Evolutionary conservation across 768 basidiomycete species (phyloP), one percentile per base, ranked within the genome.

Genomic region (Mycena olivaceomarginata): DNA sequence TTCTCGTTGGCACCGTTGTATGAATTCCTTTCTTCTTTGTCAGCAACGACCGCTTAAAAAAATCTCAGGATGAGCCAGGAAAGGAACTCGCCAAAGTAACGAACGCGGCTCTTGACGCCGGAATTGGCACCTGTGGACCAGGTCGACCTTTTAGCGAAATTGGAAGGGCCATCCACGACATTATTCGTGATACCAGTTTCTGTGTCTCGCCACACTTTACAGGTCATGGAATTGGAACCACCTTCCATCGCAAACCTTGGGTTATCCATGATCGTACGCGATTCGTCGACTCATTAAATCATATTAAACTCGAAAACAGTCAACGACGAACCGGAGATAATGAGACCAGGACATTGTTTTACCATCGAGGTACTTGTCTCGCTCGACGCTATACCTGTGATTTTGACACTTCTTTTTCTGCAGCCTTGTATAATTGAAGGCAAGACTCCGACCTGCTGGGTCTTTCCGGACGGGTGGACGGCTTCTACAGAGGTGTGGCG

Each of bases 401-500:
- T 77, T 18, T 79, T 59, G 46, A 72, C 22, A 22, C 60, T 37
- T 51, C 1, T 43, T 13, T 56, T 9, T 43, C 5, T 57, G 13
- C 74, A 96, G 94, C 97, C 97, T 5, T 89, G 89, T 63, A 87
- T 98, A 43, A 90, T 98, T 15, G 95, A 97, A 85, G 97, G 97
- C 13, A 84, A 86, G 7, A 88, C 95, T 72, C 89, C 96, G 0
- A 82, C 86, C 37, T 92, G 92, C 3, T 94, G 94, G 92, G 91
- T 96, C 73, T 98, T 96, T 84, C 95, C 95, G 2, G 97, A 98
- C 82, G 96, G 95, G 37, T 98, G 97, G 97, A 97, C 96, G 4
- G 93, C 94, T n/a, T 95, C 95, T 0, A 97, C 97, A 0, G 93
- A 95, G 88, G 97, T 93, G 81, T 70, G 91, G 74, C 60, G 11